phyloP scores from a whole-genome alignment of 2,329 filamentous ascomycete genomes.

The Botrytis elliptica region DNA sequence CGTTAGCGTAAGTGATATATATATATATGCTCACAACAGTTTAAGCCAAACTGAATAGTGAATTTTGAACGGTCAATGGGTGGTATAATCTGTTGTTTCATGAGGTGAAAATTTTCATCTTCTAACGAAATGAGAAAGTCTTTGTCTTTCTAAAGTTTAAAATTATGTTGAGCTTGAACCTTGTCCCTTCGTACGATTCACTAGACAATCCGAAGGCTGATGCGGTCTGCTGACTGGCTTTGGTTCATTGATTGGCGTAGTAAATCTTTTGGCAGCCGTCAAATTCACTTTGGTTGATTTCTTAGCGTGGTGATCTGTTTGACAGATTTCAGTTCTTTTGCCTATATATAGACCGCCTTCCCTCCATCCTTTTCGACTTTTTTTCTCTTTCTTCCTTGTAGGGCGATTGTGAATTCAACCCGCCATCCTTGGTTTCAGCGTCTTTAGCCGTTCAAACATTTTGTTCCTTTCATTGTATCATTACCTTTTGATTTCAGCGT shows the following conservation, averaged over 20 bases:
- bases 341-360: background rate
- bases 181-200: too few species aligned
- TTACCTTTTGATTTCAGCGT: background rate
- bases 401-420: background rate
- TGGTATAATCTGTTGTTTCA: background rate
- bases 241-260: background rate
- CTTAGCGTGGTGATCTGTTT: background rate
- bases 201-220: background rate
- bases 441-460: background rate
- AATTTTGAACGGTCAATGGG: background rate
- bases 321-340: background rate
- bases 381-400: background rate
- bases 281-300: background rate
- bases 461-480: background rate
- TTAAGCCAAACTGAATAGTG: background rate
- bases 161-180: background rate
- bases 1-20: background rate
- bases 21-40: background rate
- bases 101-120: background rate
- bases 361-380: background rate
- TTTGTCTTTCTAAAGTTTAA: background rate
- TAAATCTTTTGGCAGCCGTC: background rate
- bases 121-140: background rate
- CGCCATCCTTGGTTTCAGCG: background rate
- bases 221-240: background rate